Evolutionary conservation across 805 yeast species (phyloP), one percentile per base, ranked within the genome.

Genomic region (Candida berthetii): DNA sequence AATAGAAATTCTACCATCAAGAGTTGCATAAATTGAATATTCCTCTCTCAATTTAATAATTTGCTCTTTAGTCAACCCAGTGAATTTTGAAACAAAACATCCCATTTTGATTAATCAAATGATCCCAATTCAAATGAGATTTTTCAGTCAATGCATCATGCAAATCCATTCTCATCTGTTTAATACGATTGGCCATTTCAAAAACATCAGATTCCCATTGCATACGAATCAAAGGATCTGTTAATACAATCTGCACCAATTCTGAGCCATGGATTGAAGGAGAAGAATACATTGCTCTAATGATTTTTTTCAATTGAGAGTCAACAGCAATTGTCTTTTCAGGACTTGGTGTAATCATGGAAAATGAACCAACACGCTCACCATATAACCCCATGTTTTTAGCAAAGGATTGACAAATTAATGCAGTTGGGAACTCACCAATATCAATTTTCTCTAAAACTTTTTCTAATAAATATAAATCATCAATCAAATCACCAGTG

Each of bases 11-110:
- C 99, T 81, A 31, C 98, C 98, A 62, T 89, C 93, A 47, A 79
- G 74, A 24, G 96, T 88, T 53, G 93, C 78, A 62, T 91, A 91
- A 32, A 91, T 82, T 15, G 86, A 79, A 64, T 69, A 82, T 61
- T 86, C 80, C 39, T 74, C 69, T 60, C 85, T 82, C 55, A 91
- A 72, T 47, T 71, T 65, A 44, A 77, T 70, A 38, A 87, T 91
- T 66, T 89, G 95, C 38, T 75, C 78, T 36, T 77, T 69, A 27
- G 65, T 60, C 47, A 91, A 73, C 7, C 96, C 96, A 29, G 97
- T 90, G 71, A n/a, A n/a, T n/a, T n/a, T n/a, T n/a, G n/a, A 76
- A 91, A 55, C 91, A 86, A 67, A 91, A 91, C 98, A 91, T 91
- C 54, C 99, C 99, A 61, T 91, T 84, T 65, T 91, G 98, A 58